Evolutionary conservation across 176 grass and related monocot genomes (phyloP), one percentile per base, ranked within the genome.

Genomic region (Poa annua): DNA sequence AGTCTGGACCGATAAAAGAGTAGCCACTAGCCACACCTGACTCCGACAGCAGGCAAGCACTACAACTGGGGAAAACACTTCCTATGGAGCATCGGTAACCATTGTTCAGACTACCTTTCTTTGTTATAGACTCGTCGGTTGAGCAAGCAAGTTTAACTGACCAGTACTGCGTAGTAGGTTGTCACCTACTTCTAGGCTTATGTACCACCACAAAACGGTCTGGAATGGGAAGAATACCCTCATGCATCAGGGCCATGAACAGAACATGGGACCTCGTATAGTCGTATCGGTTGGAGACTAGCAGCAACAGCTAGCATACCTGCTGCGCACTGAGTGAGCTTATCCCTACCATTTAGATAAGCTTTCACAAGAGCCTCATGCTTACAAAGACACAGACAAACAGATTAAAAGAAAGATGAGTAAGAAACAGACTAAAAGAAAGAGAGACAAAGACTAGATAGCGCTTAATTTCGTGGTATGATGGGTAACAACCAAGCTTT

Each of bases 381-480:
- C 47, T 49, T 14, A 49, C 75, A 80, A 42, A 74, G 49, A 74
- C 42, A 50, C 22, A 72, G 42, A 71, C 36, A 69, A 8, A 69
- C 9, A 72, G 11, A 48, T 48, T 48, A 48, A 48, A 48, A 48
- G 7, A 48, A 48, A 48, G 45, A 48, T 14, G 13, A 48, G 45
- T 3, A 12, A 48, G 45, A 14, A 48, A 5, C 5, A 48, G 45
- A 48, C 1, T 29, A 29, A 29, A 29, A 29, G 2, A 29, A 29
- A 29, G 29, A 29, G 29, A 29, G 29, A 29, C 29, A 57, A 82
- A 51, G 54, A 66, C n/a, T 71, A 69, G 34, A 83, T 14, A 82
- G 49, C 53, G 72, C 65, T 72, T 71, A 59, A 78, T 61, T 83
- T 61, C 75, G 60, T 80, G 75, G 69, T 75, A 90, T 83, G 60